phyloP scores from a whole-genome alignment of 345 rosid species.

The Raphanus sativus region DNA sequence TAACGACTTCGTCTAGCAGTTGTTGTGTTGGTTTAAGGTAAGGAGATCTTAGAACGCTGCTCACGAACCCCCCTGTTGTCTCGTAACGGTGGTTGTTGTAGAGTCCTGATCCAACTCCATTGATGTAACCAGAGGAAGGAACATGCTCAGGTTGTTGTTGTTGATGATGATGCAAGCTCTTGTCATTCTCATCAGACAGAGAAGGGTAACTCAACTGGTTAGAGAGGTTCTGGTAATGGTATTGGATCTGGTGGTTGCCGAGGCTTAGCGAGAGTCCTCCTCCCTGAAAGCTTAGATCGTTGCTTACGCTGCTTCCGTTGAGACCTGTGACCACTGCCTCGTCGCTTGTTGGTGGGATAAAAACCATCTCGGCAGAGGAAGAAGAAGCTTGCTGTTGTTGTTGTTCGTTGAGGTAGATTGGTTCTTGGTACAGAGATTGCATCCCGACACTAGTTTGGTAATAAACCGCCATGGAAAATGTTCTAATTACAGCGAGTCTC shows the following conservation, averaged over 20 bases:
- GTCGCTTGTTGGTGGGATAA: slow-evolving; percentile 54
- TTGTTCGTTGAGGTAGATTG: slow-evolving; percentile 58
- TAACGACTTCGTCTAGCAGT: slow-evolving; percentile 84
- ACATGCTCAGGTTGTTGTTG: background rate
- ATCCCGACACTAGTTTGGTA: slow-evolving; percentile 56
- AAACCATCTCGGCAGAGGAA: slow-evolving; percentile 52
- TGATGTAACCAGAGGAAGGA: slow-evolving; percentile 34
- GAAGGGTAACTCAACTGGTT: slow-evolving; percentile 35
- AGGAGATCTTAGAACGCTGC: slow-evolving; percentile 50
- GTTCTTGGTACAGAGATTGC: slow-evolving; percentile 52
- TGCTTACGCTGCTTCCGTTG: slow-evolving; percentile 31
- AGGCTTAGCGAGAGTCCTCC: slow-evolving; percentile 69
- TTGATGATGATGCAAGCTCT: background rate
- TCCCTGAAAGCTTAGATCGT: slow-evolving; percentile 42
- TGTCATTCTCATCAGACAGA: slow-evolving; percentile 36
- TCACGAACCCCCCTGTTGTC: slow-evolving; percentile 41
- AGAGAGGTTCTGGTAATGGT: slow-evolving; percentile 41
- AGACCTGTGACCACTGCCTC: slow-evolving; percentile 15
- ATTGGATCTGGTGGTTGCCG: slow-evolving; percentile 58
- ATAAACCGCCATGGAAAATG: slow-evolving; percentile 61
- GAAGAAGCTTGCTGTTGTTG: slow-evolving; percentile 44
- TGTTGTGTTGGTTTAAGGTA: slow-evolving; percentile 78
- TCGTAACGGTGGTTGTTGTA: slow-evolving; percentile 37
- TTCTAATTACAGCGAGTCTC: slow-evolving; percentile 16
- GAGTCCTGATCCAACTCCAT: slow-evolving; percentile 19